Evolutionary conservation across 345 rosid genomes (phyloP).

Genomic region (Murraya paniculata): DNA sequence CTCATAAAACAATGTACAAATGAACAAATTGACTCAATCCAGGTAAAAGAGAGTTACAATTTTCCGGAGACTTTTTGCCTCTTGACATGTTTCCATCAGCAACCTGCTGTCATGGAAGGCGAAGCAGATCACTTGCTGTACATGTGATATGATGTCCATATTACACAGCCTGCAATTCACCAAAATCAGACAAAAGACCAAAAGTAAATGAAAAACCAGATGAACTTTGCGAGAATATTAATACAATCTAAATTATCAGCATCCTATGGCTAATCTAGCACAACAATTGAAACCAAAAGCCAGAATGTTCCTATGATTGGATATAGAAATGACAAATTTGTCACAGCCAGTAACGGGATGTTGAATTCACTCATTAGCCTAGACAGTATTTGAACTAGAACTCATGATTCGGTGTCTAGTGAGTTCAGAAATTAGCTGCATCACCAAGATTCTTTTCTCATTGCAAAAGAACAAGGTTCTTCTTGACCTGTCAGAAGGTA

Average conservation of each 20-base stretch:
- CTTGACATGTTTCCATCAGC: constrained; percentile 96
- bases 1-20: constrained; percentile 10
- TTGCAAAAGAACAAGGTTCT: too few relatives aligned
- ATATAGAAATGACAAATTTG: not conserved
- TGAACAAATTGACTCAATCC: constrained; percentile 47
- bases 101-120: constrained; percentile 92
- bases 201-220: not conserved
- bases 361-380: not conserved
- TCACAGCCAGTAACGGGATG: not conserved
- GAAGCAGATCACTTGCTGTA: constrained; percentile 97
- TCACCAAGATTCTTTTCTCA: too few relatives aligned
- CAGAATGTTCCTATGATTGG: not conserved
- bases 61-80: constrained; percentile 86
- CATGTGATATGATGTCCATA: constrained; percentile 92
- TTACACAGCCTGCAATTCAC: constrained; percentile 75
- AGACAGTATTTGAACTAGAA: not conserved
- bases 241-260: not conserved
- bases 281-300: not conserved
- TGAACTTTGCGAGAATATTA: too few relatives aligned
- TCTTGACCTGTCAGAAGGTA: not conserved
- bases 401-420: not conserved
- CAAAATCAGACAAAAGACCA: not conserved
- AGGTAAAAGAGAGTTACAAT: constrained; percentile 91
- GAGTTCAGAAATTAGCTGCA: not conserved
- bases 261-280: too few relatives aligned